Evolutionary conservation across 257 asterid species (phyloP), one percentile per base, ranked within the genome.

Genomic region (Solanum clarkiae): DNA sequence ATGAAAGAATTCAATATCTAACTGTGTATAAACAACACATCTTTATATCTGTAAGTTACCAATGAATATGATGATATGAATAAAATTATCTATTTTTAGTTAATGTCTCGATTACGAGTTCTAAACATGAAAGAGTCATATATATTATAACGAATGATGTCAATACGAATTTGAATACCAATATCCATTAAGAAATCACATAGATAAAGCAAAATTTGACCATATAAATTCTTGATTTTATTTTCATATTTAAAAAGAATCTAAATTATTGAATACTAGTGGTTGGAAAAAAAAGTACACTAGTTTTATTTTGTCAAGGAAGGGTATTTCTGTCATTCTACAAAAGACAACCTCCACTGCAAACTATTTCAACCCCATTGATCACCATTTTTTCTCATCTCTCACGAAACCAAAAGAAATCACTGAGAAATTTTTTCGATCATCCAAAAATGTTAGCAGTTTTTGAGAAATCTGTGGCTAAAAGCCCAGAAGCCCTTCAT

Each of bases 401-500:
- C 77, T 24, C n/a, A 8, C 54, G 10, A 18, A 15, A 2, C 26
- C 13, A 14, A 26, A 60, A 26, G n/a, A 60, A n/a, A 14, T 42
- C 22, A 60, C 2, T 42, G 29, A 15, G 13, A 44, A 71, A n/a
- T n/a, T 24, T 68, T 22, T 49, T 2, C 10, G 20, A 26, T 32
- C 24, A 68, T 32, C 24, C 5, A 14, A 90, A 70, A 86, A 95
- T 95, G 99, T 81, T 70, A 10, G 80, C 80, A 40, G 54, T 40
- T 9, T 70, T 70, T 70, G 80, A 70, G 17, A 70, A 70, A 70
- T 70, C 80, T 17, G 54, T 70, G 80, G 80, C 80, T 40, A 95
- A 95, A 84, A 87, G 93, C 94, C 98, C 99, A 5, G 98, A 95
- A 84, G 99, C 97, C 22, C 68, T 94, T 81, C 98, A 95, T 83